These are phyloP conservation scores for Oropetium thomaeum DNA, from an alignment of 176 grass and related monocot species.

Conservation along the genomic window DNA sequence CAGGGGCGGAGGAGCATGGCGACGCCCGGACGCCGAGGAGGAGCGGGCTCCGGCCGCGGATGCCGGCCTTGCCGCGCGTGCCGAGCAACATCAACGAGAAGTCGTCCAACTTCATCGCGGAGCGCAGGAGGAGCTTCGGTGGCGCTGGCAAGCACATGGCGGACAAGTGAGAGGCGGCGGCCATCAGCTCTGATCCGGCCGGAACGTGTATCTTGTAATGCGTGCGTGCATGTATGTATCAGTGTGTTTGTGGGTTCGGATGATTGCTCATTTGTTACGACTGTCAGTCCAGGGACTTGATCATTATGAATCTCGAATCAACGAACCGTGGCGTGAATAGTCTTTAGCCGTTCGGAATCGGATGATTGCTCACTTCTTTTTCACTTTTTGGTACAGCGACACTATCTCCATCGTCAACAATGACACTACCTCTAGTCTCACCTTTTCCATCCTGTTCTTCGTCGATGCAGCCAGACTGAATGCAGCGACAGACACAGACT, in stretches of 20 bases:
- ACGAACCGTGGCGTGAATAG: not conserved
- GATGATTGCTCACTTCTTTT: too few relatives aligned
- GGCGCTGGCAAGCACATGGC: constrained; percentile 24
- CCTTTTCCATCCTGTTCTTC: too few relatives aligned
- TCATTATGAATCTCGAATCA: not conserved
- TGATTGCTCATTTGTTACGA: not conserved
- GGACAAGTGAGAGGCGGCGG: constrained; percentile 38
- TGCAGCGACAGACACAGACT: too few relatives aligned
- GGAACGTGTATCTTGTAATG: too few relatives aligned
- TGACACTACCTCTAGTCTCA: too few relatives aligned
- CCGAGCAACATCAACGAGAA: constrained; percentile 49
- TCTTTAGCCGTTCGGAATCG: not conserved
- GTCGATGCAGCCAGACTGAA: too few relatives aligned
- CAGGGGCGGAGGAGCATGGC: not conserved
- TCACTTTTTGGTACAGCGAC: too few relatives aligned
- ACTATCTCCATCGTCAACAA: too few relatives aligned
- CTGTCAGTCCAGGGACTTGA: not conserved
- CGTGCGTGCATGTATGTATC: not conserved
- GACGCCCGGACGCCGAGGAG: not conserved
- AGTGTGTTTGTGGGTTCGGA: not conserved
- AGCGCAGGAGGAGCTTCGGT: constrained; percentile 33
- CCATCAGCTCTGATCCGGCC: not conserved
- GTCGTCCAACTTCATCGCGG: constrained; percentile 38
- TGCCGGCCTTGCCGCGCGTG: constrained; percentile 34
- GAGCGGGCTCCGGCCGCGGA: constrained; percentile 37